A percentile compares a stretch with the other conserved stretches of the same genome.
Conservation (phyloP, 495 filamentous ascomycete genomes). For the Tuber indicum region DNA sequence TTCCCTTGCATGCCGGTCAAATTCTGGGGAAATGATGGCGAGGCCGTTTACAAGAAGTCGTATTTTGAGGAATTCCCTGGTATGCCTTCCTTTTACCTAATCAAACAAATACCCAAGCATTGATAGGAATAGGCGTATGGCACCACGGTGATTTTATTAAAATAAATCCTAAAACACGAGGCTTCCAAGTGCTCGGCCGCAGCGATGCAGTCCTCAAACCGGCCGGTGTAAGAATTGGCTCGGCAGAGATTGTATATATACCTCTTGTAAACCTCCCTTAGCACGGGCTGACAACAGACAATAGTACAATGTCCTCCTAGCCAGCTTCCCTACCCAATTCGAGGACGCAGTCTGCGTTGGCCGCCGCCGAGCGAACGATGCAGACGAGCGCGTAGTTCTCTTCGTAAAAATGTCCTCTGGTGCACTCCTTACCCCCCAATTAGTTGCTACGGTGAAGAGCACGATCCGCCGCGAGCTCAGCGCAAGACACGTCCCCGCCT, state of each 20-base stretch:
- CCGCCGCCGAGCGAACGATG: constrained; percentile 61
- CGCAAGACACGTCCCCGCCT: constrained; percentile 73
- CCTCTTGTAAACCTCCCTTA: too few species aligned
- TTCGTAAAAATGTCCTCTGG: constrained; percentile 66
- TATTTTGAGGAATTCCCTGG: constrained; percentile 79
- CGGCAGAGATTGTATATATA: constrained; percentile 58
- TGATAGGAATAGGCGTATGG: constrained; percentile 53
- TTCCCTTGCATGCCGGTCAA: constrained; percentile 86
- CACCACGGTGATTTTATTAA: constrained; percentile 92
- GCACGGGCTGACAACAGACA: neutral
- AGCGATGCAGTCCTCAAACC: constrained; percentile 75
- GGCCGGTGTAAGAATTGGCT: constrained; percentile 69
- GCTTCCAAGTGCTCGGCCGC: constrained; percentile 74
- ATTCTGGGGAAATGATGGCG: constrained; percentile 74
- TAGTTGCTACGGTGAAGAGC: constrained; percentile 56
- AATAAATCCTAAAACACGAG: constrained; percentile 65
- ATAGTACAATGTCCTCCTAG: constrained; percentile 72
- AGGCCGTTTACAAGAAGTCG: constrained; percentile 64
- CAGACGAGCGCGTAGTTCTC: constrained; percentile 76
- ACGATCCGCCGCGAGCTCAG: constrained; percentile 67
- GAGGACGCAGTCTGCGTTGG: constrained; percentile 84
- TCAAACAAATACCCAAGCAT: constrained; percentile 20
- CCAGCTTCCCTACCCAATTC: constrained; percentile 67
- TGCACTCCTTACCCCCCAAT: constrained; percentile 46
- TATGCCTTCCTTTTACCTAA: neutral